These are phyloP conservation scores for Raphanus raphanistrum DNA, from an alignment of 345 rosid genomes.

Conservation along the genomic window DNA sequence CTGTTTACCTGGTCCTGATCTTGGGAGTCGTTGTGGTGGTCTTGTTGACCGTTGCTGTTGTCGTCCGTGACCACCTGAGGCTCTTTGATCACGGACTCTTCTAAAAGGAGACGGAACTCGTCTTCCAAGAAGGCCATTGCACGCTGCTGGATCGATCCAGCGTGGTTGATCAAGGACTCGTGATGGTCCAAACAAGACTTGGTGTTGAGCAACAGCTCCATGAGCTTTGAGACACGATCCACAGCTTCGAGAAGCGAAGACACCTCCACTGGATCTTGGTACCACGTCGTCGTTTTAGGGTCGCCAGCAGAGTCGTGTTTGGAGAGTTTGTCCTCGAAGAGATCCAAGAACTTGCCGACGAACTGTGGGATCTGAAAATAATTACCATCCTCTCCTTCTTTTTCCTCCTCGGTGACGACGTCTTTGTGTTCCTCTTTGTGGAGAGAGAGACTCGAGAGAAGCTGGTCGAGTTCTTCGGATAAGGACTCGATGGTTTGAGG, in stretches of 20 bases:
- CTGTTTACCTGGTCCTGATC: conserved; percentile 14
- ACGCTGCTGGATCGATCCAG: conserved; percentile 59
- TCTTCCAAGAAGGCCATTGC: conserved; percentile 75
- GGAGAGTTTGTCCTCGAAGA: conserved; percentile 48
- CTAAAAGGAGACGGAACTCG: conserved; percentile 58
- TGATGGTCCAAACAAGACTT: conserved; percentile 46
- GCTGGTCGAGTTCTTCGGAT: conserved; percentile 54
- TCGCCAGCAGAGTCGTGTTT: conserved; percentile 46
- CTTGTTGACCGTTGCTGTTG: conserved; percentile 29
- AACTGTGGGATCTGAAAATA: conserved; percentile 46
- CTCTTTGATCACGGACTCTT: conserved; percentile 39
- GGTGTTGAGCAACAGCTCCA: conserved; percentile 31
- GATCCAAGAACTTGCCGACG: conserved; percentile 66
- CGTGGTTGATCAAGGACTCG: conserved; percentile 50
- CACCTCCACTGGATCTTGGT: conserved; percentile 45
- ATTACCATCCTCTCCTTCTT: conserved; percentile 7
- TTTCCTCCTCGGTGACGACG: background rate
- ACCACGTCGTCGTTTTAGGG: conserved; percentile 41
- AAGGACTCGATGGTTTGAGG: conserved; percentile 48
- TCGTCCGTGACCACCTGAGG: conserved; percentile 15
- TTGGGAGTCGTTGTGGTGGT: conserved; percentile 33
- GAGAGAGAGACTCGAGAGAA: conserved; percentile 37
- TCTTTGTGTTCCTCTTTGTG: conserved; percentile 24
- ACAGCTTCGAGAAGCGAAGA: conserved; percentile 47
- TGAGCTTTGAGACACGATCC: conserved; percentile 56